Evolutionary conservation across 345 rosid species (phyloP).

Genomic region (Combretum micranthum): DNA sequence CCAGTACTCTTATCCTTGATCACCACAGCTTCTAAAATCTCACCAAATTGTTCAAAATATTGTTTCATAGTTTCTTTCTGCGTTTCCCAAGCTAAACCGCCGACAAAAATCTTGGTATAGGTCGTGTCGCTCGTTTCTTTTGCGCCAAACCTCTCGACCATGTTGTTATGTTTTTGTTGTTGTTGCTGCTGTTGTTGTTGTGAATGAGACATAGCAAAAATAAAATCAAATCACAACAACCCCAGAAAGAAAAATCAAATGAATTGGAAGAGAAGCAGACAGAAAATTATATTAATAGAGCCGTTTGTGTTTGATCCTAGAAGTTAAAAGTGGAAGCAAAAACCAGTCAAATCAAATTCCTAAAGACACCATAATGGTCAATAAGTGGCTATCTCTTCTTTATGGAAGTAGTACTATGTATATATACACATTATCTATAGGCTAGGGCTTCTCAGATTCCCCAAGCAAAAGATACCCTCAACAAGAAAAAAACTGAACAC

Average conservation of each 20-base stretch:
- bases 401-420: not conserved
- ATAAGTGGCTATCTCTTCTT: constrained; percentile 1
- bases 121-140: constrained; percentile 51
- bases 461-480: constrained; percentile 11
- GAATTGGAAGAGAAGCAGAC: no score
- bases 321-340: constrained; percentile 3
- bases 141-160: constrained; percentile 15
- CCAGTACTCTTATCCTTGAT: constrained; percentile 86
- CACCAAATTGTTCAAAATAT: constrained; percentile 94
- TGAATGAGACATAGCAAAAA: constrained; percentile 8
- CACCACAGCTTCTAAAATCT: constrained; percentile 86
- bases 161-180: constrained; percentile 28
- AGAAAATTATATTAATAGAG: not conserved
- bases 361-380: constrained; percentile 7
- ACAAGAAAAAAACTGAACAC: constrained; percentile 28
- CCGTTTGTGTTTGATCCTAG: not conserved
- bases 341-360: constrained; percentile 1
- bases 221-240: no score
- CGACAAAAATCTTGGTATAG: constrained; percentile 79
- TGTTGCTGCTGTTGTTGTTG: no score
- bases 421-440: no score
- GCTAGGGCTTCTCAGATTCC: constrained; percentile 9
- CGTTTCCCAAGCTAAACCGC: constrained; percentile 96
- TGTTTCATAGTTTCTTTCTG: constrained; percentile 85
- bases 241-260: no score